Conservation (phyloP, 2,329 filamentous ascomycete genomes). For the Scedosporium minutisporum region DNA sequence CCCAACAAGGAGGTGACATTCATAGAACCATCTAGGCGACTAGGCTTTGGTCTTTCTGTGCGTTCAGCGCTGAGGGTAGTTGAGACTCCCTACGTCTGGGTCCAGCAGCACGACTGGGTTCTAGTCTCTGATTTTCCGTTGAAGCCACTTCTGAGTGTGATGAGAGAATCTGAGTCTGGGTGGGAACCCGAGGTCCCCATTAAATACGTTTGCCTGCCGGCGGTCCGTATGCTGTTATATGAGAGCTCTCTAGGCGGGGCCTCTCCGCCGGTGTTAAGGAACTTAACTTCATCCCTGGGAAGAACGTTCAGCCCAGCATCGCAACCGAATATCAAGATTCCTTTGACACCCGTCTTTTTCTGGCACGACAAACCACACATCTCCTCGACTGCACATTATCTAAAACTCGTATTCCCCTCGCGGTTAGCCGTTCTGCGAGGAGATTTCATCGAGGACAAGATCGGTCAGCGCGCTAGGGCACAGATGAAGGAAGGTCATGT, state of each 20-base stretch:
- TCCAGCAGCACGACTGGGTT: constrained; percentile 49
- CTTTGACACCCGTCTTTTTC: constrained; percentile 46
- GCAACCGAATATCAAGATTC: constrained; percentile 18
- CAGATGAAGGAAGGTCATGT: constrained; percentile 43
- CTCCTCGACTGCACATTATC: constrained; percentile 38
- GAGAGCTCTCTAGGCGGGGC: constrained; percentile 35
- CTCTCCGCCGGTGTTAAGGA: constrained; percentile 29
- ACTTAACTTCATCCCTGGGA: constrained; percentile 31
- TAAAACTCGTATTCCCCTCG: constrained; percentile 37
- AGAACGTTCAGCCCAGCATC: constrained; percentile 22
- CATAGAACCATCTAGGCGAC: constrained; percentile 34
- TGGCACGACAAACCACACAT: constrained; percentile 51
- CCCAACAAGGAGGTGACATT: constrained; percentile 31
- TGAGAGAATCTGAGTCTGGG: constrained; percentile 25
- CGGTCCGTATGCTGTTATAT: constrained; percentile 41
- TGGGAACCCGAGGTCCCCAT: constrained; percentile 24
- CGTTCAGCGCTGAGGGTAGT: constrained; percentile 38
- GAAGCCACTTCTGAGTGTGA: constrained; percentile 31
- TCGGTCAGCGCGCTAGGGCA: constrained; percentile 42
- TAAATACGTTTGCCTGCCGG: constrained; percentile 44
- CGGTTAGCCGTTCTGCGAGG: constrained; percentile 40
- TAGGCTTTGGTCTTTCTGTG: constrained; percentile 45
- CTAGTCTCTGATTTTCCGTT: constrained; percentile 36
- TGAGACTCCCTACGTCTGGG: constrained; percentile 42
- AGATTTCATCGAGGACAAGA: constrained; percentile 46